Evolutionary conservation across 495 filamentous ascomycete genomes (phyloP).

Genomic region (Penicillium dipodomyicola): DNA sequence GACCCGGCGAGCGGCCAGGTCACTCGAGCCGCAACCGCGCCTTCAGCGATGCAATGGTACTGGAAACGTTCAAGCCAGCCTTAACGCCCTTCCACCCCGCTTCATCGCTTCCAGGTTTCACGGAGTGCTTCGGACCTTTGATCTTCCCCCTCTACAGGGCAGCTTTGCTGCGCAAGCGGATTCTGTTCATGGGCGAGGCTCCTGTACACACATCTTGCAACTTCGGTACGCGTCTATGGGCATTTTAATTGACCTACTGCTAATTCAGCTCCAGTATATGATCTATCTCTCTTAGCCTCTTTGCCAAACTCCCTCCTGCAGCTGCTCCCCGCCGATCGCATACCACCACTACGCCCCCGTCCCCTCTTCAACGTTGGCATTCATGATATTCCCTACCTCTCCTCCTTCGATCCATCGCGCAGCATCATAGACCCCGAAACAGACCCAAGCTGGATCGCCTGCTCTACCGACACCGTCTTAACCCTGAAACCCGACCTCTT

Average conservation of each 20-base stretch:
- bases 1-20: slow-evolving; percentile 40
- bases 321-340: slow-evolving; percentile 39
- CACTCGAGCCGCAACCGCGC: slow-evolving; percentile 30
- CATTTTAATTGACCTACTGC: background rate
- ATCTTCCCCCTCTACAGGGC: slow-evolving; percentile 88
- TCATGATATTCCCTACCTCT: slow-evolving; percentile 82
- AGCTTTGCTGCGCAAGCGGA: slow-evolving; percentile 82
- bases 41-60: slow-evolving; percentile 47
- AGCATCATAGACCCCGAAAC: slow-evolving; percentile 40
- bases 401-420: slow-evolving; percentile 36
- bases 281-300: slow-evolving; percentile 88
- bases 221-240: slow-evolving; percentile 60
- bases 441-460: slow-evolving; percentile 80
- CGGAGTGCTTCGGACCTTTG: slow-evolving; percentile 84
- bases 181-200: slow-evolving; percentile 78
- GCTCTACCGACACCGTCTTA: slow-evolving; percentile 90
- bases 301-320: slow-evolving; percentile 65
- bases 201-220: slow-evolving; percentile 85
- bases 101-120: slow-evolving; percentile 69
- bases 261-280: slow-evolving; percentile 65
- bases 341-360: slow-evolving; percentile 62
- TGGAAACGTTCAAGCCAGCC: slow-evolving; percentile 66
- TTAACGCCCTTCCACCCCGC: slow-evolving; percentile 82
- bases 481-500: slow-evolving; percentile 80
- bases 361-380: slow-evolving; percentile 89